Percentiles rank a stretch among this genome's conserved stretches.
These are phyloP conservation scores for Kalmanozyma brasiliensis DNA, from an alignment of 1,284 basidiomycete species.

Conservation along the genomic window DNA sequence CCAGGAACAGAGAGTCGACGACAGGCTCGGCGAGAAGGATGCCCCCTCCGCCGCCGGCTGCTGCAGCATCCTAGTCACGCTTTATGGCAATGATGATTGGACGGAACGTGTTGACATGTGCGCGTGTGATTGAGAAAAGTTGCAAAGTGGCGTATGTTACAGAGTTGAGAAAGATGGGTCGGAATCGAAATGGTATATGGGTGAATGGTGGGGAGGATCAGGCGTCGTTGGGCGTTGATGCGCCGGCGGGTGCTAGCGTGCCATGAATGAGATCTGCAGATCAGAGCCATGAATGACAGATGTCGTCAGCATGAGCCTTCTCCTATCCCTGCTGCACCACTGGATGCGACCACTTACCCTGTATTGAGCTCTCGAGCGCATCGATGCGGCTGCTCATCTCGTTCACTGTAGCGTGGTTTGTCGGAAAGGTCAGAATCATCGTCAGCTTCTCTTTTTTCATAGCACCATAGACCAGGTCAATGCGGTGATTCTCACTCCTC, in stretches of 20 bases:
- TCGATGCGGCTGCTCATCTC: slow-evolving; percentile 66
- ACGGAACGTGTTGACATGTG: neutral
- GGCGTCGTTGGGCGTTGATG: neutral
- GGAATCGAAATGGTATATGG: slow-evolving; percentile 3
- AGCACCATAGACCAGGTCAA: no score
- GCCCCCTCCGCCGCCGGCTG: slow-evolving; percentile 13
- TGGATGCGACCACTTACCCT: slow-evolving; percentile 49
- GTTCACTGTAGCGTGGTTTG: slow-evolving; percentile 49
- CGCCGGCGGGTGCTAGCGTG: slow-evolving; percentile 25
- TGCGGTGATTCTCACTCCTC: slow-evolving; percentile 42
- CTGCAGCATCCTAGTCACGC: neutral
- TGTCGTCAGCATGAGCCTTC: no score
- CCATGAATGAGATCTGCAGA: slow-evolving; percentile 37
- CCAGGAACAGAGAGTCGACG: neutral
- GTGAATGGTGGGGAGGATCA: neutral
- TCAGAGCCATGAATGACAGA: no score
- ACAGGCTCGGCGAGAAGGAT: slow-evolving; percentile 7
- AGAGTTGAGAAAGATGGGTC: neutral
- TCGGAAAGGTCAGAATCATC: neutral
- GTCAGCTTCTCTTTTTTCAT: no score
- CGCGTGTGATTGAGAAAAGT: neutral
- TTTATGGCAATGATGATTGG: no score
- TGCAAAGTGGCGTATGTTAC: no score
- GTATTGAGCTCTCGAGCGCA: slow-evolving; percentile 62
- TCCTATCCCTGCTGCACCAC: neutral